A percentile compares a stretch with the other conserved stretches of the same genome.
These are phyloP conservation scores for Phymatotrichopsis omnivora DNA, from an alignment of 2,329 filamentous ascomycete genomes.

Conservation along the genomic window DNA sequence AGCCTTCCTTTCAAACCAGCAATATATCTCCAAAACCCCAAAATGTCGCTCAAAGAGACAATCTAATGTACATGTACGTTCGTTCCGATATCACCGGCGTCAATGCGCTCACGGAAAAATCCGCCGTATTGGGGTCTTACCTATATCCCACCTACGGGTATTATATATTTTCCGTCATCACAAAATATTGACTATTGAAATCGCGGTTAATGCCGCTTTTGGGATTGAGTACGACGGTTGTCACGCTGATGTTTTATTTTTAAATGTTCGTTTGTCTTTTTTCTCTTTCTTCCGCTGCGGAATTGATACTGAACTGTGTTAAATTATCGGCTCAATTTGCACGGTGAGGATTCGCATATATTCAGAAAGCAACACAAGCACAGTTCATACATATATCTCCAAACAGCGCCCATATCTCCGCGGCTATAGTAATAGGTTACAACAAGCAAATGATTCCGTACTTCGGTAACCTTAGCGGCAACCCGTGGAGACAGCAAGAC, in stretches of 20 bases:
- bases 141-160: constrained; percentile 73
- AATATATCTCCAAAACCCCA: too few relatives aligned
- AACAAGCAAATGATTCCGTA: too few relatives aligned
- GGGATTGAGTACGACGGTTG: constrained; percentile 59
- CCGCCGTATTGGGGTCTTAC: constrained; percentile 66
- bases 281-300: neutral
- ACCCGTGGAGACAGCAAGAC: too few relatives aligned
- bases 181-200: constrained; percentile 49
- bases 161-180: constrained; percentile 50
- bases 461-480: too few relatives aligned
- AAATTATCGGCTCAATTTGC: too few relatives aligned
- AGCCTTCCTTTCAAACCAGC: too few relatives aligned
- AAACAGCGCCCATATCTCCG: too few relatives aligned
- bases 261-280: constrained; percentile 57
- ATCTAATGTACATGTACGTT: constrained; percentile 48
- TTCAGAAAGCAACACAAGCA: too few relatives aligned
- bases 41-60: constrained; percentile 36
- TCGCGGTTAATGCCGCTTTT: constrained; percentile 45
- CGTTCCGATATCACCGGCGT: constrained; percentile 62
- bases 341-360: too few relatives aligned
- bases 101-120: constrained; percentile 53
- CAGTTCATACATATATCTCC: too few relatives aligned
- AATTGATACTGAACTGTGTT: neutral
- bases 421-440: too few relatives aligned
- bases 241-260: constrained; percentile 74